Conservation (phyloP, 1,139 yeast species). For the Yamadazyma diospyri region DNA sequence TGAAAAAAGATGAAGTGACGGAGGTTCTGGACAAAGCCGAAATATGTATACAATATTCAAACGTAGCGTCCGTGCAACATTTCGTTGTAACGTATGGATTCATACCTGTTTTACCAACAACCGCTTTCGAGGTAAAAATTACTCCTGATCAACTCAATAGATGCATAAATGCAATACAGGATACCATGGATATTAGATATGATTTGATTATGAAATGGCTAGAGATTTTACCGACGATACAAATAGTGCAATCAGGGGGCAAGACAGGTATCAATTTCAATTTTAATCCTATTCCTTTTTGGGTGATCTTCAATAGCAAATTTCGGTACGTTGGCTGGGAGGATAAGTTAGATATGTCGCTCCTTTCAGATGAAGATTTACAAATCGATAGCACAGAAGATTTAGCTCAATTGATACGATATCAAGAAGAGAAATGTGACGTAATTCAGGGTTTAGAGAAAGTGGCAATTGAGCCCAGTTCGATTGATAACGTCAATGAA, state of each 20-base stretch:
- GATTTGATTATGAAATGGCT: conserved; percentile 24
- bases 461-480: conserved; percentile 12
- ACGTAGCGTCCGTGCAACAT: conserved; percentile 14
- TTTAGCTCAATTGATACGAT: conserved; percentile 16
- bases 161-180: conserved; percentile 11
- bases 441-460: conserved; percentile 23
- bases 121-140: conserved; percentile 13
- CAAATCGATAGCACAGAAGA: conserved; percentile 11
- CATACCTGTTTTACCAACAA: conserved; percentile 31
- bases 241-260: conserved; percentile 15
- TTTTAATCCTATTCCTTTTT: conserved; percentile 15
- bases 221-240: conserved; percentile 23
- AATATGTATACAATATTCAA: conserved; percentile 14
- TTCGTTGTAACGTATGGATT: conserved; percentile 61
- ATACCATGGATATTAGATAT: conserved; percentile 12
- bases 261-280: conserved; percentile 18
- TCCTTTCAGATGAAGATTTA: conserved; percentile 30
- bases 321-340: conserved; percentile 13
- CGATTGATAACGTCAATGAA: conserved; percentile 6
- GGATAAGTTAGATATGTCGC: conserved; percentile 15
- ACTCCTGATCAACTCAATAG: conserved; percentile 8
- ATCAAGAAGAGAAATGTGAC: conserved; percentile 26
- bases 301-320: conserved; percentile 13
- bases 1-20: conserved; percentile 5
- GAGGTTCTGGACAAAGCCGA: conserved; percentile 16